Evolutionary conservation across 345 rosid species (phyloP), one percentile per base, ranked within the genome.

Genomic region (Clausena lansium): DNA sequence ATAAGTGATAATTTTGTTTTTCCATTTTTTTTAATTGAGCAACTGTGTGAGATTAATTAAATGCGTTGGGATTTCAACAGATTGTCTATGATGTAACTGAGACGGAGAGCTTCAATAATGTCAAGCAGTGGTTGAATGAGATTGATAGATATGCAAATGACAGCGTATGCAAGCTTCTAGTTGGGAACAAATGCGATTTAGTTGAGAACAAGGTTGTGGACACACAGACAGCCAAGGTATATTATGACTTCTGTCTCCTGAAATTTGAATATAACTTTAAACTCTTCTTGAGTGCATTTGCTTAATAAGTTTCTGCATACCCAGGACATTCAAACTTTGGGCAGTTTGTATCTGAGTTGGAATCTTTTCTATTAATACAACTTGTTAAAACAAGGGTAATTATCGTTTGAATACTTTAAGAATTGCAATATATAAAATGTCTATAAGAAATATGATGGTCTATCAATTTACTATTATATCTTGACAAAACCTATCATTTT

Each of bases 31-130:
- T 35, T n/a, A n/a, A 69, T 65, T 55, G 14, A 30, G 39, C 33
- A 76, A 74, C 47, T 35, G 27, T 73, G 50, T 78, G 30, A 35
- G 39, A 67, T 30, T 33, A 45, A 33, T 67, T 76, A 50, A 32
- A 67, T 25, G 13, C 78, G 1, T 80, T 84, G 58, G 79, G 32
- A 30, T 67, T 71, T 36, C 61, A 64, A 87, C 92, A 89, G 98
- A 88, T 90, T 83, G 94, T 91, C 58, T 93, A 89, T 77, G 94
- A 91, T 73, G 93, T 92, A 77, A 93, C 98, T 39, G 96, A 91
- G 82, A 85, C 87, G 94, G 96, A 91, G 84, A 93, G 97, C 91
- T 93, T 91, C 86, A 93, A 89, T 87, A 93, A 90, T 71, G 96
- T 91, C 79, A 93, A 93, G 87, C 98, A 93, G 84, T 90, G 98